These are phyloP conservation scores for Syzygium aqueum DNA, from an alignment of 345 rosid species.

Conservation along the genomic window DNA sequence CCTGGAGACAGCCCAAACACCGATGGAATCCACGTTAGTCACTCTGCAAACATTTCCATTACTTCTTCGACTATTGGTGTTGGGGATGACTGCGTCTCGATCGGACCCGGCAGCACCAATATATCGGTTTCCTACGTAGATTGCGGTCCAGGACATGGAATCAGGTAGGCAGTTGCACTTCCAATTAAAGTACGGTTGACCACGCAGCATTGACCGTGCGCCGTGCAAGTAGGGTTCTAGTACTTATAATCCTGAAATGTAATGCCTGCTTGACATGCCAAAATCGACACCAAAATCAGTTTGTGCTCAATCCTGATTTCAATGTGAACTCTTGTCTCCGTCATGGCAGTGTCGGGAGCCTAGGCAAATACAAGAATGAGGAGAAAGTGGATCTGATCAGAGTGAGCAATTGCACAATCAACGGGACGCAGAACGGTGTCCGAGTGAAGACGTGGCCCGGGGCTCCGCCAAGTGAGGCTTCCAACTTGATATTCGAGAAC, in stretches of 20 bases:
- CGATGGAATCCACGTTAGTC: constrained; percentile 47
- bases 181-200: background rate
- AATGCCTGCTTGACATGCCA: background rate
- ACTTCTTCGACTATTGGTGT: constrained; percentile 26
- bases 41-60: constrained; percentile 28
- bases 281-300: background rate
- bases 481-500: constrained; percentile 21
- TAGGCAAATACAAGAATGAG: constrained; percentile 36
- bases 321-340: background rate
- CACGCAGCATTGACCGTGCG: background rate
- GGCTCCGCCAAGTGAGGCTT: constrained; percentile 20
- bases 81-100: constrained; percentile 57
- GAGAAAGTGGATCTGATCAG: constrained; percentile 26
- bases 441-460: constrained; percentile 52
- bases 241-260: background rate
- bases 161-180: constrained; percentile 24
- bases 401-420: constrained; percentile 31
- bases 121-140: constrained; percentile 14
- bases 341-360: constrained; percentile 41
- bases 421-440: constrained; percentile 39
- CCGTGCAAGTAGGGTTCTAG: background rate
- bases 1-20: constrained; percentile 62
- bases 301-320: background rate
- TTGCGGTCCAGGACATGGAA: constrained; percentile 61
- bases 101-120: constrained; percentile 38